These are phyloP conservation scores for Taphrina deformans DNA, from an alignment of 1,139 yeast species.

Conservation along the genomic window DNA sequence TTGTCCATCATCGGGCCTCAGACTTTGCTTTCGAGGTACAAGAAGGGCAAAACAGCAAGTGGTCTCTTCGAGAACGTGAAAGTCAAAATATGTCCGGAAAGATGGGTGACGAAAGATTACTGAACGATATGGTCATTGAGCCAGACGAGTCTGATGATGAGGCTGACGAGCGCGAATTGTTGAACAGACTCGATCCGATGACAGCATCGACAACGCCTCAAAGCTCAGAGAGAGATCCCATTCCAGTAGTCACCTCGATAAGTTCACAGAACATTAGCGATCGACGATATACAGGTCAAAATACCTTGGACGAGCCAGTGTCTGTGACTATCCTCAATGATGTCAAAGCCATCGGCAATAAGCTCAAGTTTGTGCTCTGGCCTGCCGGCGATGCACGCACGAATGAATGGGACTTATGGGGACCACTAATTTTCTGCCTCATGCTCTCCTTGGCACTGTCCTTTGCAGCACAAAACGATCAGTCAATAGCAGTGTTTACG, in stretches of 20 bases:
- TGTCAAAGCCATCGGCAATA: slow-evolving; percentile 60
- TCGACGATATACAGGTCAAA: slow-evolving; percentile 75
- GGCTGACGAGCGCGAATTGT: slow-evolving; percentile 33
- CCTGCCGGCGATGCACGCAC: slow-evolving; percentile 49
- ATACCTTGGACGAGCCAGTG: slow-evolving; percentile 83
- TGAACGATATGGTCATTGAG: slow-evolving; percentile 35
- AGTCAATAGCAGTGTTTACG: slow-evolving; percentile 55
- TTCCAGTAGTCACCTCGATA: slow-evolving; percentile 23
- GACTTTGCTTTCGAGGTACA: too few species aligned
- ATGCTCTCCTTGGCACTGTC: slow-evolving; percentile 58
- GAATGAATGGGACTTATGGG: slow-evolving; percentile 85
- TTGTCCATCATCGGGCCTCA: too few species aligned
- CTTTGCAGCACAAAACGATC: slow-evolving; percentile 48
- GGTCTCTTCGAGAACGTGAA: too few species aligned
- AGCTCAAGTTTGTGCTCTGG: slow-evolving; percentile 71
- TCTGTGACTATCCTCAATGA: slow-evolving; percentile 68
- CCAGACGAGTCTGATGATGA: slow-evolving; percentile 35
- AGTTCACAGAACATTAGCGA: slow-evolving; percentile 26
- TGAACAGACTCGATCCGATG: slow-evolving; percentile 27
- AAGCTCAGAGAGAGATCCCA: slow-evolving; percentile 4
- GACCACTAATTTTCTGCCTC: slow-evolving; percentile 74
- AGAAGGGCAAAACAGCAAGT: not conserved
- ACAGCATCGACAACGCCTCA: not conserved
- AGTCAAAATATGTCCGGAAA: not conserved
- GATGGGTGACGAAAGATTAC: not conserved